These are phyloP conservation scores for Stachybotrys chartarum DNA, from an alignment of 2,329 filamentous ascomycete species.

Conservation along the genomic window DNA sequence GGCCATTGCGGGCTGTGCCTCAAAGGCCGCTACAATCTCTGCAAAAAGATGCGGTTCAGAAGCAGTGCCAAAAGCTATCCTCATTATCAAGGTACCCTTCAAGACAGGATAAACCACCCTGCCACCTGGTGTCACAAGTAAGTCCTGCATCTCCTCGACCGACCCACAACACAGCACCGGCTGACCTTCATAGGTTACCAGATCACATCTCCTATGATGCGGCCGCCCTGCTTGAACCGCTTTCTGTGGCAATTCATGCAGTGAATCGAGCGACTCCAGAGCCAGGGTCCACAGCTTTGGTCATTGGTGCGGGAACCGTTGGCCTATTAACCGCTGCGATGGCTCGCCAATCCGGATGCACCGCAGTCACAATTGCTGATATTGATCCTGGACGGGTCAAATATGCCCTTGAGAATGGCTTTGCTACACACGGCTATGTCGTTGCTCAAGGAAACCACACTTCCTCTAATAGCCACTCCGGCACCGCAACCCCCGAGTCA, in stretches of 20 bases:
- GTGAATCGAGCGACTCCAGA: slow-evolving; percentile 46
- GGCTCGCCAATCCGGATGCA: slow-evolving; percentile 53
- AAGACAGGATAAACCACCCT: slow-evolving; percentile 56
- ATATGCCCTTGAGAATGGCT: slow-evolving; percentile 51
- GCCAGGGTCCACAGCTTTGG: slow-evolving; percentile 49
- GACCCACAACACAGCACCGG: slow-evolving; percentile 3
- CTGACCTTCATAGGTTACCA: slow-evolving; percentile 38
- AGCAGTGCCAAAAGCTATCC: slow-evolving; percentile 57
- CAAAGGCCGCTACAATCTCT: slow-evolving; percentile 53
- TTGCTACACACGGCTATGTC: slow-evolving; percentile 53
- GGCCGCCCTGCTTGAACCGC: slow-evolving; percentile 53
- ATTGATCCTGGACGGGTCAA: slow-evolving; percentile 51
- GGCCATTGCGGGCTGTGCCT: slow-evolving; percentile 43
- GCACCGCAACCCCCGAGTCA: slow-evolving; percentile 37
- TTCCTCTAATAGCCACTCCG: slow-evolving; percentile 37
- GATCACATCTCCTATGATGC: slow-evolving; percentile 51
- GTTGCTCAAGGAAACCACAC: slow-evolving; percentile 37
- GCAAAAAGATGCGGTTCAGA: slow-evolving; percentile 54
- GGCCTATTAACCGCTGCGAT: slow-evolving; percentile 57
- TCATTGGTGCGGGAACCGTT: slow-evolving; percentile 59
- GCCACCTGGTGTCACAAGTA: slow-evolving; percentile 57
- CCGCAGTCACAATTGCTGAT: slow-evolving; percentile 53
- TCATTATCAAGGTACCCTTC: slow-evolving; percentile 56
- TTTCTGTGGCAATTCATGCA: slow-evolving; percentile 56
- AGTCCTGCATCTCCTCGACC: slow-evolving; percentile 10